Base-by-base conservation (phyloP, 108 stramenopile species). In the Skeletonema grethae region DNA sequence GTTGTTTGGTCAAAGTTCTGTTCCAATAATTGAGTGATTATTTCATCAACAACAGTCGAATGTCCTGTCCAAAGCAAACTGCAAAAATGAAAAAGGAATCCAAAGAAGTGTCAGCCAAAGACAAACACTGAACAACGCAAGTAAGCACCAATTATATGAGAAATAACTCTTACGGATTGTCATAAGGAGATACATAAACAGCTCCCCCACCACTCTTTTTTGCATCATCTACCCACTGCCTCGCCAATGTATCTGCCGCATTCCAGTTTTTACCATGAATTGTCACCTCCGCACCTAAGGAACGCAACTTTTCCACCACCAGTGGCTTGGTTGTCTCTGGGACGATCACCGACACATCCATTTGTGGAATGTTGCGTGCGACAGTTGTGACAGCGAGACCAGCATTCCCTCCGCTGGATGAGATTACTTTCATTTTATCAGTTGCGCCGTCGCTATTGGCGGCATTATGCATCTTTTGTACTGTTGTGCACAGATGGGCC, bases 211-310 rank as follows among this genome's bases (percentile, higher is more conserved):
- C 72, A 56, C 35, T 64, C 34, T 60, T 69, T 69, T 58, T 69
- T 28, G 36, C 67, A 36, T 86, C 73, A 5, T 65, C 72, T 3
- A 90, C 92, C 57, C 38, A 39, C 70, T 88, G 46, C 20, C 88
- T 76, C 12, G 90, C 90, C 72, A 88, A 64, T 24, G 24, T 45
- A 76, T 97, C 95, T 15, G 97, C 97, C 22, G 62, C 92, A 67
- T 97, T 96, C 97, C 97, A 97, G 74, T 94, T 91, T 20, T 80
- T 67, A 2, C 97, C 97, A 61, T 80, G 80, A n/a, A 96, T 79
- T 12, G 87, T 87, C 1, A 97, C 94, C 3, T 84, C 67, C 7
- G 97, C 97, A 15, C 94, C 94, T n/a, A 90, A 71, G 0, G 86
- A 67, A 29, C 84, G 57, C n/a, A 96, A 46, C 61, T 94, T 94